Percentiles rank a stretch among this genome's conserved stretches.
These are phyloP conservation scores for peach (Prunus persica) DNA, from an alignment of 306 rosid genomes.

Conservation along the genomic window DNA sequence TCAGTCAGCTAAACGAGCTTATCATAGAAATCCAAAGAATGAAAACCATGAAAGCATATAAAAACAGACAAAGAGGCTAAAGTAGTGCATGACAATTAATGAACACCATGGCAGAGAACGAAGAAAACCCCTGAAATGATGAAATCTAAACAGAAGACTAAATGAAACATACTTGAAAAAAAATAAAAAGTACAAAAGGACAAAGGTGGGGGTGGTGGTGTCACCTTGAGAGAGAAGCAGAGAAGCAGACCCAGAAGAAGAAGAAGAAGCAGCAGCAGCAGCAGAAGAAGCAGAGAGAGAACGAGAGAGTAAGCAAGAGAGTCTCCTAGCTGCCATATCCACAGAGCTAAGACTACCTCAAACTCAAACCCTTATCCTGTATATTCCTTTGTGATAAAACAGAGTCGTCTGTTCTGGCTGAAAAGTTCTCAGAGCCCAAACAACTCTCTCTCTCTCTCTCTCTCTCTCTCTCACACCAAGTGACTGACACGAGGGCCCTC, in stretches of 20 bases:
- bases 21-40: not conserved
- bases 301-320: conserved; percentile 56
- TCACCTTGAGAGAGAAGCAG: conserved; percentile 58
- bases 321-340: conserved; percentile 72
- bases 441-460: not conserved
- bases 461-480: not conserved
- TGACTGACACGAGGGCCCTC: not conserved
- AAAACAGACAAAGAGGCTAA: not conserved
- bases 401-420: not conserved
- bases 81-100: not conserved
- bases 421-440: not conserved
- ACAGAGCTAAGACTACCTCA: conserved; percentile 3
- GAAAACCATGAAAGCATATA: no score
- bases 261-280: conserved; percentile 8
- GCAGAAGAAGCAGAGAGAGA: conserved; percentile 42
- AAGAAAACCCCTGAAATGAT: conserved; percentile 3
- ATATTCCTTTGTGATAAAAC: not conserved
- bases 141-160: not conserved
- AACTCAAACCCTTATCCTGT: not conserved
- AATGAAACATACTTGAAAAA: not conserved
- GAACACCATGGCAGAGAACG: not conserved
- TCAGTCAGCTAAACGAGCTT: not conserved
- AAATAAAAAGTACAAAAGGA: not conserved
- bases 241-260: conserved; percentile 41
- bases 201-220: not conserved